Percentiles rank a stretch among this genome's conserved stretches.
phyloP scores from a whole-genome alignment of 2,329 filamentous ascomycete species.

The Epichloe hybrida region DNA sequence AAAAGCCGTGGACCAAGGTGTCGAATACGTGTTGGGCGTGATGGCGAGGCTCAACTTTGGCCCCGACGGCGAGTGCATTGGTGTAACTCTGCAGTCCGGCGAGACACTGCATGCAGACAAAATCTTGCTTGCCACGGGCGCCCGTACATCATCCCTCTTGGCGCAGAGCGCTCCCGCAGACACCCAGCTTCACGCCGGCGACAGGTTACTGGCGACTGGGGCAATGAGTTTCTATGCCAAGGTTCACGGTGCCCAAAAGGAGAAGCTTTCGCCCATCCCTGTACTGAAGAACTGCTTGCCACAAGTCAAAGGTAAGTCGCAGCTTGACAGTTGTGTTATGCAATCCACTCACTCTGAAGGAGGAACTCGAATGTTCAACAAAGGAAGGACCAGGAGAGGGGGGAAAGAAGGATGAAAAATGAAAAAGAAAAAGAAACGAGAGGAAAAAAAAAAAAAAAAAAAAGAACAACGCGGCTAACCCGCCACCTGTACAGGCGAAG shows the following conservation, averaged over 20 bases:
- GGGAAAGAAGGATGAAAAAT: neutral
- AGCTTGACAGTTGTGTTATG: neutral
- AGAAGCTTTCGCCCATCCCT: constrained; percentile 35
- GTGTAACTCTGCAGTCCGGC: constrained; percentile 35
- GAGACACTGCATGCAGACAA: constrained; percentile 34
- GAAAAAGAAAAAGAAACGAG: neutral
- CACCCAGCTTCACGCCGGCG: constrained; percentile 36
- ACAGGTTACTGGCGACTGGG: constrained; percentile 43
- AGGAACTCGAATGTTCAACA: too few relatives aligned
- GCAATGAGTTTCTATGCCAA: constrained; percentile 29
- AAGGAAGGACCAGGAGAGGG: too few relatives aligned
- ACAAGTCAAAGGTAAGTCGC: constrained; percentile 26
- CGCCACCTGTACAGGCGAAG: constrained; percentile 19
- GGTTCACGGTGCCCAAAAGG: constrained; percentile 28
- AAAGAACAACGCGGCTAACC: constrained; percentile 1
- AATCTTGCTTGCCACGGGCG: constrained; percentile 41
- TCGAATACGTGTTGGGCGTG: constrained; percentile 40
- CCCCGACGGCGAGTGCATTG: constrained; percentile 29
- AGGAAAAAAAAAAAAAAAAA: neutral
- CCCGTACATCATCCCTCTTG: constrained; percentile 41
- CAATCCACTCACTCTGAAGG: neutral
- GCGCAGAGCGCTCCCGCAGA: constrained; percentile 35
- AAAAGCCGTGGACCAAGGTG: constrained; percentile 36
- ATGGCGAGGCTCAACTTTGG: constrained; percentile 34
- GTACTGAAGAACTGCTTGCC: constrained; percentile 35